Conservation (phyloP, 73 alveolate genomes). For the Blepharisma stoltei region DNA sequence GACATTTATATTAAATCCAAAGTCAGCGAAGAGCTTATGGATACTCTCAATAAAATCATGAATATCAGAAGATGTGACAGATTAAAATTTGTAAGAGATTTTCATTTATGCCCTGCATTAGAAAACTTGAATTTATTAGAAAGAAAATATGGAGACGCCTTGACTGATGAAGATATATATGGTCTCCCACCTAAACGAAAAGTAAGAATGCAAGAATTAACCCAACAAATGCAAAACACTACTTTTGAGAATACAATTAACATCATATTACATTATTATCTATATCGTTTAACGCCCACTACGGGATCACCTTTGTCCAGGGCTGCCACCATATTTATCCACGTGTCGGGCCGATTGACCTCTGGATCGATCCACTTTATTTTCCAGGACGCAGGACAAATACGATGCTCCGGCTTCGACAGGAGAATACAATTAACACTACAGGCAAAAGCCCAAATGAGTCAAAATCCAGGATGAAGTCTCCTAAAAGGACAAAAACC, state of each 20-base stretch:
- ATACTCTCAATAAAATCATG: conserved; percentile 59
- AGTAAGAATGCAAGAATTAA: neutral
- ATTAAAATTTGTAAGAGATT: conserved; percentile 53
- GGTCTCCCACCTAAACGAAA: conserved; percentile 34
- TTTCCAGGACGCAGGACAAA: too few relatives aligned
- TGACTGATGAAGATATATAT: conserved; percentile 54
- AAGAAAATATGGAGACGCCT: conserved; percentile 70
- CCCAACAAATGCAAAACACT: neutral
- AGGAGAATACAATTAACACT: neutral
- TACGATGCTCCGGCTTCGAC: neutral
- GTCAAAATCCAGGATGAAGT: conserved; percentile 22
- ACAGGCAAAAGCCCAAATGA: neutral
- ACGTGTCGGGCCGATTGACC: too few relatives aligned
- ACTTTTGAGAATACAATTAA: neutral
- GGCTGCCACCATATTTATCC: too few relatives aligned
- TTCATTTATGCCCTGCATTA: conserved; percentile 50
- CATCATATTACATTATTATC: neutral
- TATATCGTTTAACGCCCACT: too few relatives aligned
- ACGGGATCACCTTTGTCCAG: neutral
- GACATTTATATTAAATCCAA: conserved; percentile 65
- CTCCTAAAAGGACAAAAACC: conserved; percentile 30
- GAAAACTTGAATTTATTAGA: conserved; percentile 50
- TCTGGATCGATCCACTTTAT: too few relatives aligned
- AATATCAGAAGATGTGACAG: conserved; percentile 66
- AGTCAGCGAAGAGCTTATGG: conserved; percentile 70